Base-by-base conservation (phyloP, 1,139 yeast genomes). In the Geotrichum histeridarum region DNA sequence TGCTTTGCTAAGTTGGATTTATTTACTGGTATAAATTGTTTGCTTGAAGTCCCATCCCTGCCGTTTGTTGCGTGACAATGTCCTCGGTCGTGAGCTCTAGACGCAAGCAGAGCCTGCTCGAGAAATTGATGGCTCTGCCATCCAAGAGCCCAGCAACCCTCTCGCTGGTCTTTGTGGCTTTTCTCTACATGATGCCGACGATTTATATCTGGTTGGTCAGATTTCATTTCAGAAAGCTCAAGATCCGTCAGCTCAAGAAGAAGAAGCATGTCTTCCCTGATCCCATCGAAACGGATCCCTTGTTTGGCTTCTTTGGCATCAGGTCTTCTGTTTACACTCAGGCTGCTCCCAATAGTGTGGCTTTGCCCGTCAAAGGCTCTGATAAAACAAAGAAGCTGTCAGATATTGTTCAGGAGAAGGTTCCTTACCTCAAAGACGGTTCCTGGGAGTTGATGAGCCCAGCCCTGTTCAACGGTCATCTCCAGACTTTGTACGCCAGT, bases 401-500 rank as follows among this genome's bases (percentile, higher is more conserved):
- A 38, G 69, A 75, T 39, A 71, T 83, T 18, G 71, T 81, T 8
- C 64, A 69, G 42, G 61, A 71, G 1, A 59, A 66, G 45, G 74
- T 80, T 1, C 80, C 83, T 1, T 76, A 72, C n/a, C 70, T 81
- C 46, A 63, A 66, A n/a, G 66, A 77, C 49, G 73, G 74, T 7
- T 62, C 58, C 1, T 55, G 51, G 36, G 42, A 44, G n/a, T 17
- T 42, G 37, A 46, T 53, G 55, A 77, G 80, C 58, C 93, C 94
- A 6, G 69, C 76, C 4, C 70, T 85, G 39, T 84, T 83, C 67
- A 84, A 82, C 60, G 96, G 96, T 42, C 74, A 82, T 31, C 71
- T 88, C 43, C 97, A 90, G 70, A 86, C 95, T 0, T 60, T 86
- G 61, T 82, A 84, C 62, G 77, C 86, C 51, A 73, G 77, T 42